phyloP scores from a whole-genome alignment of 2,329 filamentous ascomycete genomes.

The Talaromyces amestolkiae region DNA sequence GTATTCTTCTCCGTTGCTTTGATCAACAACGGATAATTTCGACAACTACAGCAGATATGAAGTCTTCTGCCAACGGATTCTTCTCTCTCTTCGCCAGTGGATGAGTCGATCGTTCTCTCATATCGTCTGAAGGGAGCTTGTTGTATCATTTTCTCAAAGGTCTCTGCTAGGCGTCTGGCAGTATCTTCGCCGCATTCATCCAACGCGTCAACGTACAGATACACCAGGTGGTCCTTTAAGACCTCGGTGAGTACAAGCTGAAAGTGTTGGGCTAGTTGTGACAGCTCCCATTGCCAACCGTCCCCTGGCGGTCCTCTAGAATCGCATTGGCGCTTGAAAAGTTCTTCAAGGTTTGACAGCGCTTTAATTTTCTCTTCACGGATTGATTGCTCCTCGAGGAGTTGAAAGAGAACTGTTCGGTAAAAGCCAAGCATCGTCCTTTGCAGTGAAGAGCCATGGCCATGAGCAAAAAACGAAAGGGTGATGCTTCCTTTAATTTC shows the following conservation, averaged over 20 bases:
- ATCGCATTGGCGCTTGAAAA: neutral
- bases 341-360: neutral
- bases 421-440: neutral
- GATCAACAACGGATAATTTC: neutral
- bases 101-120: neutral
- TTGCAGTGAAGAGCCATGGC: neutral
- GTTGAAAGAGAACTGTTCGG: neutral
- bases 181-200: neutral
- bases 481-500: neutral
- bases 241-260: neutral
- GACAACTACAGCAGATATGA: neutral
- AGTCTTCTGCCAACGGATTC: neutral
- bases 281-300: neutral
- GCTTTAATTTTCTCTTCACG: neutral
- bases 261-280: neutral
- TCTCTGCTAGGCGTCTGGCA: neutral
- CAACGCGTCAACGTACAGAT: neutral
- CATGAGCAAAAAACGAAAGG: neutral
- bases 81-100: neutral
- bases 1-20: neutral
- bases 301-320: neutral
- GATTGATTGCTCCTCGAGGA: neutral
- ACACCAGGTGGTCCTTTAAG: neutral
- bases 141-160: neutral
- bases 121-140: neutral